A percentile compares a stretch with the other conserved stretches of the same genome.
Conservation (phyloP, 2,329 filamentous ascomycete species). For the Sclerotinia sclerotiorum region DNA sequence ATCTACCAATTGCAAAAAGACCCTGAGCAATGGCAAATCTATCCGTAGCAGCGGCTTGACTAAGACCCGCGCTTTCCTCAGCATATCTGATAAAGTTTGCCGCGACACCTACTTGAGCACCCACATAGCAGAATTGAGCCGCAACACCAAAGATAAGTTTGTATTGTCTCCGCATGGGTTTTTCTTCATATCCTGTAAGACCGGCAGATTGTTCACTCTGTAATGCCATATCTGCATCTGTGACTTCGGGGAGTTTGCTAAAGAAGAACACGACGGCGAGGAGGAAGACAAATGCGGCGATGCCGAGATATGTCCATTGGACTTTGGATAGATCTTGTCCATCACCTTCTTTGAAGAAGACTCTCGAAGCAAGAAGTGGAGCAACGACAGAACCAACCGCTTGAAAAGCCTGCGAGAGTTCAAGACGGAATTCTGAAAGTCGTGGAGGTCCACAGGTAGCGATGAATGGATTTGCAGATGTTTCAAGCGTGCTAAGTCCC, state of each 20-base stretch:
- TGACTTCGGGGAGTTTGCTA: conserved; percentile 59
- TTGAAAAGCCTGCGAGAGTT: conserved; percentile 73
- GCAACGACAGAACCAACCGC: conserved; percentile 72
- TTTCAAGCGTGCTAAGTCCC: conserved; percentile 74
- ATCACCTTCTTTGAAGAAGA: conserved; percentile 63
- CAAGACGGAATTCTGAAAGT: conserved; percentile 72
- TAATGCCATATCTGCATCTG: conserved; percentile 51
- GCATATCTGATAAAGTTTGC: conserved; percentile 25
- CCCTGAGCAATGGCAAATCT: conserved; percentile 72
- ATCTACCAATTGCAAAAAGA: conserved; percentile 72
- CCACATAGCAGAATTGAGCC: conserved; percentile 78
- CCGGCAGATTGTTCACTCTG: conserved; percentile 39
- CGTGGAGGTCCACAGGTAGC: conserved; percentile 69
- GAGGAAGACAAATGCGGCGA: conserved; percentile 70
- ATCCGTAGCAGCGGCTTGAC: conserved; percentile 56
- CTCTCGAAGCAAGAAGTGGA: conserved; percentile 65
- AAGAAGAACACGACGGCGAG: conserved; percentile 69
- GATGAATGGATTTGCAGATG: conserved; percentile 73
- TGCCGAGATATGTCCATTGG: conserved; percentile 80
- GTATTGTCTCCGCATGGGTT: conserved; percentile 42
- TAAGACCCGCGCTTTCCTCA: conserved; percentile 38
- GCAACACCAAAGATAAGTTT: conserved; percentile 70
- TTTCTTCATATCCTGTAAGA: conserved; percentile 26
- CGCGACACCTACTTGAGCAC: conserved; percentile 41
- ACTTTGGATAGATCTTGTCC: conserved; percentile 52